Conservation (phyloP, 2,329 filamentous ascomycete genomes). For the Raffaelea arxii region DNA sequence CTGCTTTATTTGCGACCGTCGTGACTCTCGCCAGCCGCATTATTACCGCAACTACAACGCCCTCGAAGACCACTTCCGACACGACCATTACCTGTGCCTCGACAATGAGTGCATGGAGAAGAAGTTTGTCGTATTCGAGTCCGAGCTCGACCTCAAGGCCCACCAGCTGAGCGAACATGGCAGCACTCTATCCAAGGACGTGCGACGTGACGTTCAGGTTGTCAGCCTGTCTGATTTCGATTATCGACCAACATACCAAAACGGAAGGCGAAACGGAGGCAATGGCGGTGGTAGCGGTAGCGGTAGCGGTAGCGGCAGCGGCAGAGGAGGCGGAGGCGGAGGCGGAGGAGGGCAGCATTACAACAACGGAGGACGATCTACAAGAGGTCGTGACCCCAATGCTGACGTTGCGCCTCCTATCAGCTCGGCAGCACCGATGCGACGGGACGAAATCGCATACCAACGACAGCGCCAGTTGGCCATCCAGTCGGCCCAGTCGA, state of each 20-base stretch:
- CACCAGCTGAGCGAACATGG: constrained; percentile 83
- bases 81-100: constrained; percentile 76
- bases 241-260: constrained; percentile 61
- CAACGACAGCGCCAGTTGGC: constrained; percentile 88
- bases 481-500: constrained; percentile 77
- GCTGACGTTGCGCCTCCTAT: constrained; percentile 61
- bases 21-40: constrained; percentile 61
- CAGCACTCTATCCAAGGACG: constrained; percentile 69
- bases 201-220: constrained; percentile 68
- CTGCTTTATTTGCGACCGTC: constrained; percentile 85
- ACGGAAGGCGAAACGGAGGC: constrained; percentile 43
- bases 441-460: constrained; percentile 81
- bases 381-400: constrained; percentile 78
- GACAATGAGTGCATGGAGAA: constrained; percentile 88
- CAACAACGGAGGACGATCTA: constrained; percentile 20
- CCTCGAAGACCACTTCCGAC: constrained; percentile 76
- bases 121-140: constrained; percentile 95
- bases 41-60: constrained; percentile 87
- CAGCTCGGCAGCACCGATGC: constrained; percentile 69
- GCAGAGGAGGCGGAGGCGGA: constrained; percentile 25
- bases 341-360: constrained; percentile 21
- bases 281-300: constrained; percentile 37
- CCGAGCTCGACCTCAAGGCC: constrained; percentile 88
- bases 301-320: constrained; percentile 21
- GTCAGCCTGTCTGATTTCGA: constrained; percentile 88